Base-by-base conservation (phyloP, 371 early-diverging fungal species). In the Mortierella sp. region DNA sequence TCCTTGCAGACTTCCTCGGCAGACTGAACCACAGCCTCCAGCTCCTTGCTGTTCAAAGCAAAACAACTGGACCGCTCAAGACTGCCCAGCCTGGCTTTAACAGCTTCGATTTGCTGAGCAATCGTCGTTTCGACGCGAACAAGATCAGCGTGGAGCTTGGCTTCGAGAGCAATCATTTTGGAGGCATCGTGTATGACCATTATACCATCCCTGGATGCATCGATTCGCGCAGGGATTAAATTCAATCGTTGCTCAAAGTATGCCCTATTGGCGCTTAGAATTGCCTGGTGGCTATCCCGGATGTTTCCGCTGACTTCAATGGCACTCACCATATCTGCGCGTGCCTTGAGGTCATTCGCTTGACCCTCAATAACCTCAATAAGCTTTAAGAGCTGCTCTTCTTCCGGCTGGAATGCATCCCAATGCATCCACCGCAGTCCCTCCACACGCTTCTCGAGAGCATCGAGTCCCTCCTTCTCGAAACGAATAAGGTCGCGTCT, bases 121-220 rank as follows among this genome's bases (percentile, higher is more conserved):
- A 81, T 76, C 13, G 82, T 66, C 0, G 82, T 72, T 61, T 81
- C 82, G 36, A 81, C 76, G 22, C 82, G 76, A 19, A 81, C 82
- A n/a, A 81, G 67, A 52, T 81, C 82, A 0, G 82, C 82, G 21
- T 70, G 82, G 73, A 81, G 76, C 76, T 81, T 81, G 60, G 70
- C 82, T 53, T 76, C 76, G 45, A 76, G 66, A 4, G 82, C 82
- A 64, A 81, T 81, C 73, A 76, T 76, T 57, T 76, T 75, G 47
- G 82, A 69, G 7, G 82, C 70, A 62, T 76, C 82, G 58, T 76
- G 82, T 19, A 81, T 81, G 15, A 71, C 53, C 16, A 32, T 59
- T 70, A 81, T 81, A n/a, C 69, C 69, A 24, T 50, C n/a, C 63
- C 43, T 75, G 47, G 82, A 72, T 7, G 68, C 60, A 41, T 81